Evolutionary conservation across 2,329 filamentous ascomycete species (phyloP), one percentile per base, ranked within the genome.

Genomic region (Alternaria conjuncta): DNA sequence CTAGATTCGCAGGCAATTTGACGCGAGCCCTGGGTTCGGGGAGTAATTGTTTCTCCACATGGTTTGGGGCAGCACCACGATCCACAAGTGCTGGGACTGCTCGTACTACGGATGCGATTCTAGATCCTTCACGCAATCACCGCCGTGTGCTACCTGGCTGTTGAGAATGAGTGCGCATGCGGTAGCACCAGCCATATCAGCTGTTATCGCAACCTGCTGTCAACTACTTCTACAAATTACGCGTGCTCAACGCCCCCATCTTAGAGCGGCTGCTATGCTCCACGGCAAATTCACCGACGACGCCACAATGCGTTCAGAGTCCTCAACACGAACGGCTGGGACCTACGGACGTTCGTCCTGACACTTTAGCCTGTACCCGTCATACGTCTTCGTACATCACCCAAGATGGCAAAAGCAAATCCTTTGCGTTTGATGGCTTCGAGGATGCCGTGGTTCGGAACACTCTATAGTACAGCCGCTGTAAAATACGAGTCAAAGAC

Each of bases 101-200:
- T 41, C 36, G 36, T 41, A n/a, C 63, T 60, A 26, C 66, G 55
- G 28, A 44, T 30, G 32, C 55, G 20, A 63, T 47, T 68, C 67
- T 44, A 71, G 68, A 62, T 45, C 63, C 25, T 67, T 54, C 64
- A 60, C 49, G 50, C 49, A 32, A 59, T 56, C 55, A 41, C 41
- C 53, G 46, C 50, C 41, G 45, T 57, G 50, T 59, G 46, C 11
- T 30, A 62, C 55, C 25, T 25, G 45, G 54, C 53, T 46, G 15
- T 55, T 36, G 61, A 25, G 49, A 59, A 43, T 47, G 44, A 53
- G 50, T 36, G 43, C 43, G 54, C 26, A 43, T 23, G 23, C 53
- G 46, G 61, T 67, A 51, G 28, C 61, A 69, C 49, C 63, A 56
- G 60, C 41, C 23, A 57, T 21, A 47, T 55, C 43, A 60, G 57